Percentiles rank a stretch among this genome's conserved stretches.
These are phyloP conservation scores for Plasmodium inui DNA, from an alignment of 169 alveolate genomes.

Conservation along the genomic window DNA sequence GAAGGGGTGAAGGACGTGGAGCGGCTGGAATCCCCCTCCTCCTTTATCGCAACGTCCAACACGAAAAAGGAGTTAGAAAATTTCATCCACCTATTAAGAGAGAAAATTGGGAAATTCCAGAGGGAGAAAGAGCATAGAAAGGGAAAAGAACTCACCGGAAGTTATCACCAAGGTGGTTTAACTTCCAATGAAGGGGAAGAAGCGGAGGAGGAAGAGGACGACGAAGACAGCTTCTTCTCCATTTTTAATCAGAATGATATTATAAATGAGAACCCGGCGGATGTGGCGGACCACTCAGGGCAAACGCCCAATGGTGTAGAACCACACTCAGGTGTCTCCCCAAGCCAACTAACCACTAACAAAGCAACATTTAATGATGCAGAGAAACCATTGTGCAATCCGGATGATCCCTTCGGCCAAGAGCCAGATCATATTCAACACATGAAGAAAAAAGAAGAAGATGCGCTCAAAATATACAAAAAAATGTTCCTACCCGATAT, in stretches of 20 bases:
- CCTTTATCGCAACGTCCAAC: conserved; percentile 6
- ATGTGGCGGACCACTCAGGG: neutral
- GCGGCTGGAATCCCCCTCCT: neutral
- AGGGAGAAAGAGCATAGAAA: neutral
- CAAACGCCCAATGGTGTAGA: neutral
- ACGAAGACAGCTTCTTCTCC: conserved; percentile 52
- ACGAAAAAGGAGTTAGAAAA: conserved; percentile 40
- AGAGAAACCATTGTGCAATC: neutral
- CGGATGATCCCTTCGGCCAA: neutral
- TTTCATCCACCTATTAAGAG: neutral
- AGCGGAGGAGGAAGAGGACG: conserved; percentile 2
- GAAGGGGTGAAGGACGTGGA: neutral
- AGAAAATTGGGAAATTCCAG: conserved; percentile 11
- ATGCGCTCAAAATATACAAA: conserved; percentile 46
- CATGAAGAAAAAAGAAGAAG: conserved; percentile 47
- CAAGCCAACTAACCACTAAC: neutral
- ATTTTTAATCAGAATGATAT: conserved; percentile 58
- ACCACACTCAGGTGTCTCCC: neutral
- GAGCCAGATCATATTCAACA: neutral
- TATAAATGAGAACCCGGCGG: conserved; percentile 8
- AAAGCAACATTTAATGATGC: neutral
- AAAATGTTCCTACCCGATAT: conserved; percentile 39
- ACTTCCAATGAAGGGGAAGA: conserved; percentile 1
- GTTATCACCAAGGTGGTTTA: neutral
- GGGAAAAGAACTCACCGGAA: neutral